phyloP scores from a whole-genome alignment of 2,329 filamentous ascomycete species.

The Xylaria sp. region DNA sequence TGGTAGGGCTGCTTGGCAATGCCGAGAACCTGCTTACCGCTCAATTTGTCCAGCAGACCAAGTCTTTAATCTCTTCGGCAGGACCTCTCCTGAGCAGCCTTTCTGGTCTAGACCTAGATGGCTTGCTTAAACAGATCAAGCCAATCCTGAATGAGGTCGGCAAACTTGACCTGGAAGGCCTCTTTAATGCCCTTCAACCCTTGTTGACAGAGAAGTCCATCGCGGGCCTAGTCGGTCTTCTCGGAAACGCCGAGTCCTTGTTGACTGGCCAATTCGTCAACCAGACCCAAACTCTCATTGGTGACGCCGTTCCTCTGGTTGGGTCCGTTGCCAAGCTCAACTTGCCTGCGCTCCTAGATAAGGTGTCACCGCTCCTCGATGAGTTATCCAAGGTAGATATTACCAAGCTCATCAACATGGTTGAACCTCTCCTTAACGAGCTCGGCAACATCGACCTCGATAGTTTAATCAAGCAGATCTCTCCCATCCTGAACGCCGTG shows the following conservation, averaged over 20 bases:
- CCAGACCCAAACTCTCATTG: constrained; percentile 46
- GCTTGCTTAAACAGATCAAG: constrained; percentile 46
- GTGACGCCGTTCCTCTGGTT: constrained; percentile 46
- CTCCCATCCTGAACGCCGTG: constrained; percentile 49
- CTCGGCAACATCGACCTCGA: constrained; percentile 51
- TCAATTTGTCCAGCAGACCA: constrained; percentile 46
- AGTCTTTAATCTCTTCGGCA: constrained; percentile 44
- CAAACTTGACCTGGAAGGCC: constrained; percentile 50
- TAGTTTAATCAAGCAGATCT: constrained; percentile 51
- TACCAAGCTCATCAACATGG: constrained; percentile 47
- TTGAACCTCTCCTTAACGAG: constrained; percentile 50
- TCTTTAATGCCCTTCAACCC: constrained; percentile 51
- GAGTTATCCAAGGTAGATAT: constrained; percentile 42
- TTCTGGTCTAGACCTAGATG: constrained; percentile 49
- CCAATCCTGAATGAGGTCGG: constrained; percentile 51
- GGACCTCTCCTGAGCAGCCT: constrained; percentile 42
- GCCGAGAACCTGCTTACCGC: constrained; percentile 48
- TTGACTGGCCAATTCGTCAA: constrained; percentile 46
- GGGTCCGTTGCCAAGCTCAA: constrained; percentile 48
- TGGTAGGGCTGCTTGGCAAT: constrained; percentile 48
- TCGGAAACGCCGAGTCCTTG: constrained; percentile 49
- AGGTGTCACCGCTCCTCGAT: constrained; percentile 49
- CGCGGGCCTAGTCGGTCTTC: constrained; percentile 46
- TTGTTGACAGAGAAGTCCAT: constrained; percentile 50
- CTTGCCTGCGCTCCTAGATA: constrained; percentile 49